phyloP scores from a whole-genome alignment of 208 protist genomes.

The Trypanosoma avium region DNA sequence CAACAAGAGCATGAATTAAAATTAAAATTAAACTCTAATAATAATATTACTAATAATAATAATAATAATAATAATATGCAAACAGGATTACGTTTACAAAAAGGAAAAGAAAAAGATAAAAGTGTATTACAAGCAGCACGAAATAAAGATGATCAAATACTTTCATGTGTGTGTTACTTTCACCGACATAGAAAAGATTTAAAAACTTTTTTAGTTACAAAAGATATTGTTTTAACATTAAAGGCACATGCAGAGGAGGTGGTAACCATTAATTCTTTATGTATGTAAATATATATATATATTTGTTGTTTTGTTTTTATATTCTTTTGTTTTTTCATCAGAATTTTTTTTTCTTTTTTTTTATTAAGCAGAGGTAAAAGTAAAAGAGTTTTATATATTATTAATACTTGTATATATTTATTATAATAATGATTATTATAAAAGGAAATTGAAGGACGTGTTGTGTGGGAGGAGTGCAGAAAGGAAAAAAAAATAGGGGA shows the following conservation, averaged over 20 bases:
- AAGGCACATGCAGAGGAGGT: conserved; percentile 27
- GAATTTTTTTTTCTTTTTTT: too few species aligned
- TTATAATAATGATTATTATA: too few species aligned
- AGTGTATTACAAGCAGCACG: not conserved
- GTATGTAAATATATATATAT: conserved; percentile 13
- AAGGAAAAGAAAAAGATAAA: conserved; percentile 5
- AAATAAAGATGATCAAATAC: conserved; percentile 30
- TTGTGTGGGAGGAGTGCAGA: too few species aligned
- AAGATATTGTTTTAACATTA: conserved; percentile 6
- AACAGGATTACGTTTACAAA: conserved; percentile 4
- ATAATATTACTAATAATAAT: too few species aligned
- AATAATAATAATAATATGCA: not conserved
- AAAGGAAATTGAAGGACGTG: too few species aligned
- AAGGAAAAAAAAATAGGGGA: too few species aligned
- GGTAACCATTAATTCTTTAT: conserved; percentile 2
- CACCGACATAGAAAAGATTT: not conserved
- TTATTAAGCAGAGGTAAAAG: too few species aligned
- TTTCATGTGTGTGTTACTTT: conserved; percentile 21
- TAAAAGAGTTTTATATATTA: too few species aligned
- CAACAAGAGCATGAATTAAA: too few species aligned
- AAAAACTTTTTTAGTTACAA: conserved; percentile 1
- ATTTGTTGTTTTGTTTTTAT: too few species aligned
- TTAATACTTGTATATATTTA: too few species aligned
- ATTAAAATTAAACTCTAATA: too few species aligned
- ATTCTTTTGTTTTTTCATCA: not conserved